Evolutionary conservation across 1,284 basidiomycete species (phyloP).

Genomic region (Microbotryum saponariae): DNA sequence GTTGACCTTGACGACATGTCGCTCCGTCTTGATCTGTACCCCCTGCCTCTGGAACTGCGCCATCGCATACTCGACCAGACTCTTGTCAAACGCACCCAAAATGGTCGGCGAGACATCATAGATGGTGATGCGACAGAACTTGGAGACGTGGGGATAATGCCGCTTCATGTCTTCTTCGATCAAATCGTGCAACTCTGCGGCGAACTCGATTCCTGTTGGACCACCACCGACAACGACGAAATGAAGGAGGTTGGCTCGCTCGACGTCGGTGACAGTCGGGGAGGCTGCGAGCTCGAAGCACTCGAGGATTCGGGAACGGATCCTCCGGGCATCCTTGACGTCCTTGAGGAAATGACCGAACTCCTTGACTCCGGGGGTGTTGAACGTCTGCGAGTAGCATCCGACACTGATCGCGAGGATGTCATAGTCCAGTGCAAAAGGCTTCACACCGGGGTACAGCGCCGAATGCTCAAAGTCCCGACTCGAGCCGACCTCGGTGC

Average conservation of each 20-base stretch:
- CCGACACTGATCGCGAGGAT: slow-evolving; percentile 78
- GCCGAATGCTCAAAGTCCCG: slow-evolving; percentile 9
- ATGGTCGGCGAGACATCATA: slow-evolving; percentile 37
- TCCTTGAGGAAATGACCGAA: slow-evolving; percentile 76
- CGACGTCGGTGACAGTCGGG: slow-evolving; percentile 57
- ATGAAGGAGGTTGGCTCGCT: slow-evolving; percentile 60
- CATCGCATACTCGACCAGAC: slow-evolving; percentile 35
- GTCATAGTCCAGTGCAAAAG: slow-evolving; percentile 61
- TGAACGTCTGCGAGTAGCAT: slow-evolving; percentile 67
- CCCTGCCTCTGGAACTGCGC: slow-evolving; percentile 33
- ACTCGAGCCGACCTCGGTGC: no score
- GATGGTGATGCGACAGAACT: slow-evolving; percentile 23
- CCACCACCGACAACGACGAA: slow-evolving; percentile 69
- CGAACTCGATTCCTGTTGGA: slow-evolving; percentile 64
- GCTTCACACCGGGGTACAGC: slow-evolving; percentile 23
- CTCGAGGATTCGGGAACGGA: slow-evolving; percentile 64
- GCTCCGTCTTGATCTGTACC: slow-evolving; percentile 21
- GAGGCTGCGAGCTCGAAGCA: slow-evolving; percentile 74
- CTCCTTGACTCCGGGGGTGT: slow-evolving; percentile 54
- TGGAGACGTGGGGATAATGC: slow-evolving; percentile 39
- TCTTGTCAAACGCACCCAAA: slow-evolving; percentile 36
- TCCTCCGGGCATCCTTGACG: slow-evolving; percentile 67
- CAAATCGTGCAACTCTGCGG: slow-evolving; percentile 78
- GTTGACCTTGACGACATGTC: slow-evolving; percentile 28
- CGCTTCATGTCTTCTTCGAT: slow-evolving; percentile 64